Conservation (phyloP, 306 rosid species). For the Lathyrus oleraceus region DNA sequence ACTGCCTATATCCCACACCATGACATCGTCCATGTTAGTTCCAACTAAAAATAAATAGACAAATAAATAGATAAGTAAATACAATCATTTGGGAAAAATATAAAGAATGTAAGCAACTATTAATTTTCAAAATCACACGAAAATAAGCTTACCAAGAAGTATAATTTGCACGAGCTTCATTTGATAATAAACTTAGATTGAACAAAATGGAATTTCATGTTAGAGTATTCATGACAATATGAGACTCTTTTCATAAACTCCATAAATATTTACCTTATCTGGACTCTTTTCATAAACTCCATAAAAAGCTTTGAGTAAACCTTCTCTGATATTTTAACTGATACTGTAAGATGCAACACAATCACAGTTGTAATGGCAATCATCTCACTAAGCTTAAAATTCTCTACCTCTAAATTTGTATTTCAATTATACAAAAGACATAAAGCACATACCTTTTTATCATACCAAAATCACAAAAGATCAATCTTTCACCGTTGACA, state of each 20-base stretch:
- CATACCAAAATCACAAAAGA: slow-evolving; percentile 99
- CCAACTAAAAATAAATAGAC: slow-evolving; percentile 51
- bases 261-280: no score
- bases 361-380: slow-evolving; percentile 22
- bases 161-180: slow-evolving; percentile 55
- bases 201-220: slow-evolving; percentile 28
- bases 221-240: slow-evolving; percentile 27
- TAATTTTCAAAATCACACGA: background rate
- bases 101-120: slow-evolving; percentile 22
- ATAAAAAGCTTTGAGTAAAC: slow-evolving; percentile 87
- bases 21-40: no score
- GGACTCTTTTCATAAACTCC: slow-evolving; percentile 97
- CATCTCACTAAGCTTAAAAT: slow-evolving; percentile 25
- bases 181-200: slow-evolving; percentile 30
- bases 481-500: slow-evolving; percentile 98
- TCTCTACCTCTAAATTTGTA: slow-evolving; percentile 4
- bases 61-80: slow-evolving; percentile 18
- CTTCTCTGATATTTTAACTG: slow-evolving; percentile 91
- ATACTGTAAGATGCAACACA: slow-evolving; percentile 59
- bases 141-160: slow-evolving; percentile 78
- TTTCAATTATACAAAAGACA: slow-evolving; percentile 20
- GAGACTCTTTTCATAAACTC: no score
- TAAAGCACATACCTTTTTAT: slow-evolving; percentile 80
- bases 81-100: slow-evolving; percentile 1
- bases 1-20: no score